Conservation (phyloP, 192 early-diverging fungal genomes). For the Kappamyces sp. region DNA sequence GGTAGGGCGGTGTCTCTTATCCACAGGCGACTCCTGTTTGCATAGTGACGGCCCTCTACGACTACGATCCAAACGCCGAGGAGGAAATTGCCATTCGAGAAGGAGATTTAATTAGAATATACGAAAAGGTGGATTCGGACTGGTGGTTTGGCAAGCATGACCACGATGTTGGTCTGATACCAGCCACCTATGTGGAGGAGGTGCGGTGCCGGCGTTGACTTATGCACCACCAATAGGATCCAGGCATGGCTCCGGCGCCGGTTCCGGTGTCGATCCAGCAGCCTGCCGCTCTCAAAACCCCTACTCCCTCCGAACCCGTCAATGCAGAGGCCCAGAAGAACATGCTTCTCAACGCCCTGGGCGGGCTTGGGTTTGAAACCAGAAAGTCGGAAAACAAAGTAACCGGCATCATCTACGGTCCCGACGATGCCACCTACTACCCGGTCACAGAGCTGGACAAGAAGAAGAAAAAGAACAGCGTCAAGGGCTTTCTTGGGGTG, state of each 20-base stretch:
- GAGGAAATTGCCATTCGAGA: slow-evolving; percentile 50
- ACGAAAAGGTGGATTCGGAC: slow-evolving; percentile 81
- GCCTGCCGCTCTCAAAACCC: background rate
- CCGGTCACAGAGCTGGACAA: slow-evolving; percentile 39
- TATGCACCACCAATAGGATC: slow-evolving; percentile 4
- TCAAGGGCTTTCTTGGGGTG: slow-evolving; percentile 38
- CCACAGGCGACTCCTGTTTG: slow-evolving; percentile 26
- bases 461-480: slow-evolving; percentile 52
- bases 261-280: background rate
- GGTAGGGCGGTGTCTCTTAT: slow-evolving; percentile 19
- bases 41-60: slow-evolving; percentile 33
- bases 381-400: slow-evolving; percentile 21
- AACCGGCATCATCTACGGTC: slow-evolving; percentile 12
- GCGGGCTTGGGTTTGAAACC: slow-evolving; percentile 29
- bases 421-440: slow-evolving; percentile 15
- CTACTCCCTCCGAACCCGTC: background rate
- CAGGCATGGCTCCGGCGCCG: slow-evolving; percentile 1
- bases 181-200: slow-evolving; percentile 75
- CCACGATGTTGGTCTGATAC: slow-evolving; percentile 76
- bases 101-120: slow-evolving; percentile 46
- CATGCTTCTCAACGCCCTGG: slow-evolving; percentile 33
- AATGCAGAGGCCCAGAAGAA: slow-evolving; percentile 36
- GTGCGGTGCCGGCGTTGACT: slow-evolving; percentile 1
- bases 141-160: slow-evolving; percentile 82
- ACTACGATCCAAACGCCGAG: slow-evolving; percentile 39